Percentiles rank a stretch among this genome's conserved stretches.
Evolutionary conservation across 176 grass and related monocot species (phyloP).

Genomic region (Zea luxurians): DNA sequence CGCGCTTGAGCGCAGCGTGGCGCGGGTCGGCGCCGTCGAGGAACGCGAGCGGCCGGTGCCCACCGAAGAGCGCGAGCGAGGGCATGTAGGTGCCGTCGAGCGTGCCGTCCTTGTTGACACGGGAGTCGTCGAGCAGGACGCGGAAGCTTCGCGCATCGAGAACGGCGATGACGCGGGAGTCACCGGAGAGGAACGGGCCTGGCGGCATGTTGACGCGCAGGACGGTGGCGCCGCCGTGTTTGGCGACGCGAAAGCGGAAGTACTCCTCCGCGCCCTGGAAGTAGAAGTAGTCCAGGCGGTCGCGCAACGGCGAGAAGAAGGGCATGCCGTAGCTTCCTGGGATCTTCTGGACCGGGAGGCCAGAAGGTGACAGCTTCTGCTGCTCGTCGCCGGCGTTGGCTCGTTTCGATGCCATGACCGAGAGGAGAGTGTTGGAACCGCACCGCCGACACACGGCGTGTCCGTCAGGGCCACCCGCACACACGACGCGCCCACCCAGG

Average conservation of each 20-base stretch:
- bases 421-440: no score
- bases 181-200: slow-evolving; percentile 45
- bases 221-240: slow-evolving; percentile 67
- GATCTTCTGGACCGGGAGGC: slow-evolving; percentile 50
- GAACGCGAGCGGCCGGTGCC: slow-evolving; percentile 58
- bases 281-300: slow-evolving; percentile 82
- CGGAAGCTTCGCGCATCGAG: slow-evolving; percentile 73
- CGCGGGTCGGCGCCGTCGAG: slow-evolving; percentile 58
- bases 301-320: slow-evolving; percentile 53
- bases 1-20: slow-evolving; percentile 61
- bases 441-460: no score
- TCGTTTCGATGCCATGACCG: slow-evolving; percentile 7
- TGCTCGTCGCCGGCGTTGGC: slow-evolving; percentile 13
- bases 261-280: slow-evolving; percentile 58
- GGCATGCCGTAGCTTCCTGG: slow-evolving; percentile 62
- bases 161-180: slow-evolving; percentile 65
- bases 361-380: slow-evolving; percentile 44
- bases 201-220: slow-evolving; percentile 67
- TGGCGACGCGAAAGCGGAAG: slow-evolving; percentile 64
- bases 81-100: slow-evolving; percentile 76
- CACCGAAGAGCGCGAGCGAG: slow-evolving; percentile 53
- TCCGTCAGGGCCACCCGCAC: no score
- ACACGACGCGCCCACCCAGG: no score
- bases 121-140: slow-evolving; percentile 59
- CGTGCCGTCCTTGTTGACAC: slow-evolving; percentile 64